Evolutionary conservation across 768 basidiomycete genomes (phyloP).

Genomic region (Tricholoma flavovirens): DNA sequence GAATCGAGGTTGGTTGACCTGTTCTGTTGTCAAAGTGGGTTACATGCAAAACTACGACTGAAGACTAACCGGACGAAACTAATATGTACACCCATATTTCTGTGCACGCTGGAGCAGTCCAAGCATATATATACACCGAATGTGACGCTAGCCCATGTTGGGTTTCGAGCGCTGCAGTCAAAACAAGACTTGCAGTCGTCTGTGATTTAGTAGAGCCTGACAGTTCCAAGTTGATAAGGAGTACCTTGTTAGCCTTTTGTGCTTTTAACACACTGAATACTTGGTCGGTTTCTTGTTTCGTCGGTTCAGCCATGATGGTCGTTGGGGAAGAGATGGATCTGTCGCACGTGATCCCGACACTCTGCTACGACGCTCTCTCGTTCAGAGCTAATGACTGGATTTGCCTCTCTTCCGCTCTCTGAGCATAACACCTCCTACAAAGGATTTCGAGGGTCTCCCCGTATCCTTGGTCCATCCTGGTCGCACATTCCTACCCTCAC

Average conservation of each 20-base stretch:
- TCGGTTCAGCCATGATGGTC: constrained; percentile 58
- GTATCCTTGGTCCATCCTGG: constrained; percentile 65
- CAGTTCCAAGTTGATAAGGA: not conserved
- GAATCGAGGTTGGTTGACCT: constrained; percentile 96
- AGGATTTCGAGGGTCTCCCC: constrained; percentile 39
- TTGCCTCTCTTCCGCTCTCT: constrained; percentile 4
- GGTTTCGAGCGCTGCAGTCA: constrained; percentile 93
- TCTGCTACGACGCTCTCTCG: no score
- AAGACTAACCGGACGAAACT: constrained; percentile 82
- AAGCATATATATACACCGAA: constrained; percentile 97
- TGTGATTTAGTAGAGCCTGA: not conserved
- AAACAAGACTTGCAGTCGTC: constrained; percentile 54
- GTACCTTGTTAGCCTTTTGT: constrained; percentile 86
- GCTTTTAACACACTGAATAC: constrained; percentile 76
- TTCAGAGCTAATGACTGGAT: constrained; percentile 11
- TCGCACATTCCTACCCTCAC: constrained; percentile 65
- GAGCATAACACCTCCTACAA: constrained; percentile 2
- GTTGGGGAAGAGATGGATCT: not conserved
- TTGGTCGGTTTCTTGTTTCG: constrained; percentile 83
- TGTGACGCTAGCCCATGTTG: constrained; percentile 95
- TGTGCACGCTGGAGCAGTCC: constrained; percentile 91
- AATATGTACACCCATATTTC: constrained; percentile 98
- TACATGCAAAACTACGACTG: not conserved
- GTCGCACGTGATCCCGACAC: not conserved
- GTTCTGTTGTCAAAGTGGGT: constrained; percentile 10